Conservation (phyloP, 1,284 basidiomycete species). For the Rhodotorula sp. region DNA sequence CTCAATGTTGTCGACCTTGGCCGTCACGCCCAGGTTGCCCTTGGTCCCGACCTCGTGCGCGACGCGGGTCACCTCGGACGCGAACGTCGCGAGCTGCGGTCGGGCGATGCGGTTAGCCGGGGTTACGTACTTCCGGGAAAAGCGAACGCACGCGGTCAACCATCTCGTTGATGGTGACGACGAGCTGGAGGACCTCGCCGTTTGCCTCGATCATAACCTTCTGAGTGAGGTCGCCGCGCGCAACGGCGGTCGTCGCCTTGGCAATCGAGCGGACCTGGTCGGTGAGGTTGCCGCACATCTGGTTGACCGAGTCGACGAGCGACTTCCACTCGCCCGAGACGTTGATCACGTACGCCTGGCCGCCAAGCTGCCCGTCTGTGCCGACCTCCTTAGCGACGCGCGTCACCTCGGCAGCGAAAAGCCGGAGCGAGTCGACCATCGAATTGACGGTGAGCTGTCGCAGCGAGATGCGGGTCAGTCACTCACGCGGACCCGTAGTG, state of each 20-base stretch:
- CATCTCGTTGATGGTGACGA: slow-evolving; percentile 62
- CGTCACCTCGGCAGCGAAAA: slow-evolving; percentile 93
- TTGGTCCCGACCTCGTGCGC: slow-evolving; percentile 90
- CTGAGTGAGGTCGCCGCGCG: slow-evolving; percentile 87
- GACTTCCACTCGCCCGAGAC: slow-evolving; percentile 56
- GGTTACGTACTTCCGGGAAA: slow-evolving; percentile 21
- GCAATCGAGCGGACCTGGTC: slow-evolving; percentile 64
- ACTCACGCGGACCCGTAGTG: neutral
- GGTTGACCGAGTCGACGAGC: slow-evolving; percentile 54
- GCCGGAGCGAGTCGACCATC: slow-evolving; percentile 91
- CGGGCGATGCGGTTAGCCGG: neutral
- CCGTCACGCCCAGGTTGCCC: slow-evolving; percentile 94
- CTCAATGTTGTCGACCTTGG: slow-evolving; percentile 94
- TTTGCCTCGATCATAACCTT: slow-evolving; percentile 92
- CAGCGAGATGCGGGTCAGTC: neutral
- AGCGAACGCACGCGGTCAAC: slow-evolving; percentile 45
- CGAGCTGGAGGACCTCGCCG: slow-evolving; percentile 91
- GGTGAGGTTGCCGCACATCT: slow-evolving; percentile 53
- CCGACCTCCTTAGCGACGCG: slow-evolving; percentile 79
- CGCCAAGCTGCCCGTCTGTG: slow-evolving; percentile 51
- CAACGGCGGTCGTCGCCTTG: slow-evolving; percentile 78
- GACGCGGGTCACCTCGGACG: slow-evolving; percentile 67
- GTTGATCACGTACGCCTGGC: slow-evolving; percentile 49
- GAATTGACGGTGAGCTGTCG: slow-evolving; percentile 52
- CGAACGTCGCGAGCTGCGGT: slow-evolving; percentile 43